Base-by-base conservation (phyloP, 2,329 filamentous ascomycete genomes). In the Exophiala calicioides region DNA sequence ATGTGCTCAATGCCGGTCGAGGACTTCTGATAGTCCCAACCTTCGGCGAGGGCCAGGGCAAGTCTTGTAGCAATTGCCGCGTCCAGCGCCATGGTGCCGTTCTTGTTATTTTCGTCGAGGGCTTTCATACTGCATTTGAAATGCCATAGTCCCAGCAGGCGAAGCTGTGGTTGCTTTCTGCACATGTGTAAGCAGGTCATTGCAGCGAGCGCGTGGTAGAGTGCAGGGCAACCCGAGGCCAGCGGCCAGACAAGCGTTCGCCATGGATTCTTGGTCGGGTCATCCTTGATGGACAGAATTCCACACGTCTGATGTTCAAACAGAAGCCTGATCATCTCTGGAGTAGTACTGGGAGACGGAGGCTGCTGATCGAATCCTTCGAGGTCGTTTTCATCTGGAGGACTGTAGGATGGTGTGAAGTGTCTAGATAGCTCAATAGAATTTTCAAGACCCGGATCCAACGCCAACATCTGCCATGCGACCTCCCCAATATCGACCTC, bases 201-300 rank as follows among this genome's bases (percentile, higher is more conserved):
- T 16, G 50, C 50, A 10, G 50, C 44, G 10, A 52, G 39, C 13
- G 50, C 50, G 16, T 52, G 36, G 21, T 44, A 49, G 9, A 52
- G 41, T 27, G 45, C 39, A 7, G 45, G 34, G 32, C 31, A 45
- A 7, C 20, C 30, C n/a, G 9, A 9, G 6, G 50, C 50, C 13
- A 52, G n/a, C 18, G 50, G 50, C 46, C 44, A 52, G 18, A 52
- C 34, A 12, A 40, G 24, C 3, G 36, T 41, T 31, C 31, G 19
- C 50, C 50, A 52, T 30, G 50, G 50, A 39, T 49, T 49, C 13
- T 23, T 32, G 16, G 41, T 37, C 12, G 45, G 45, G 26, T 50
- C 50, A 13, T 52, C 50, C 21, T 50, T 52, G 34, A 52, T 49
- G 5, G 50, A 49, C 9, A 52, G 34, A 19, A 50, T 33, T 6